Conservation (phyloP, 176 grass and related monocot species). For the Zizania latifolia region DNA sequence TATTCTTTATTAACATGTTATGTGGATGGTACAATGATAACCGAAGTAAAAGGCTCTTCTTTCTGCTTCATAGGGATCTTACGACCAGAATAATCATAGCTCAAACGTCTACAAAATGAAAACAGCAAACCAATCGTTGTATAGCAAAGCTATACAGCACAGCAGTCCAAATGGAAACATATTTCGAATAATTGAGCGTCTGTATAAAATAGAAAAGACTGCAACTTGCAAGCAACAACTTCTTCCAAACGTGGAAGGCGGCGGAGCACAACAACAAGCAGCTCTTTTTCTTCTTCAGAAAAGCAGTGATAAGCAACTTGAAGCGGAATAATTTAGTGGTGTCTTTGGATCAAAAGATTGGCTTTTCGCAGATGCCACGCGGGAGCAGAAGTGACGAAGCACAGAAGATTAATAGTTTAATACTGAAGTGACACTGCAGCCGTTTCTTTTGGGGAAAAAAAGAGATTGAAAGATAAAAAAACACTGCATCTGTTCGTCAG, state of each 20-base stretch:
- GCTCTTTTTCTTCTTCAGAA: neutral
- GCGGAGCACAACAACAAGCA: neutral
- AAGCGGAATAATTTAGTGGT: neutral
- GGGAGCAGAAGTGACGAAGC: neutral
- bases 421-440: neutral
- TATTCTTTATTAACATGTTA: neutral
- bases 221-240: neutral
- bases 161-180: no score
- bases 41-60: neutral
- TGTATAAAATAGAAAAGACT: neutral
- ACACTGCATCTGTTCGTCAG: neutral
- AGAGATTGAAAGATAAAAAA: neutral
- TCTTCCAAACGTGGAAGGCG: neutral
- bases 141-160: neutral
- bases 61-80: neutral
- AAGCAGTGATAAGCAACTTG: neutral
- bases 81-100: neutral
- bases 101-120: neutral
- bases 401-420: neutral
- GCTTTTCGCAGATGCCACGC: neutral
- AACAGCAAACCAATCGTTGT: neutral
- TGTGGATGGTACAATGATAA: neutral
- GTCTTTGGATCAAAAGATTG: neutral
- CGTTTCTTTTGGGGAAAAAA: neutral
- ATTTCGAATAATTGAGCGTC: neutral